Evolutionary conservation across 2,329 filamentous ascomycete genomes (phyloP).

Genomic region (Talaromyces sp.): DNA sequence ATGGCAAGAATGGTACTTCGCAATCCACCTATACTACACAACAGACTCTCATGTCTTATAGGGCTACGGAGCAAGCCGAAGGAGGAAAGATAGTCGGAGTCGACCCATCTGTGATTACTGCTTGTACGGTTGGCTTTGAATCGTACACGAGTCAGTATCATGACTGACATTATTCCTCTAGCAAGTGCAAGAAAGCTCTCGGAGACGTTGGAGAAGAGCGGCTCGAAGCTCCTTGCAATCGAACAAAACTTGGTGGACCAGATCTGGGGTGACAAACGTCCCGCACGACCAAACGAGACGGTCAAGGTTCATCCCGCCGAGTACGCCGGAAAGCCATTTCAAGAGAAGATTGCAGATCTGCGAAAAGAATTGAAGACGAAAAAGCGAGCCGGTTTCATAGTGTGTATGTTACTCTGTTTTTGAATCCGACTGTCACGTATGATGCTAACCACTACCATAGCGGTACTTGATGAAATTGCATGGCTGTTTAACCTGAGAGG

Average conservation of each 20-base stretch:
- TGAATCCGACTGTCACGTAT: background rate
- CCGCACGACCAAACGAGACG: conserved; percentile 70
- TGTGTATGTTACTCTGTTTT: conserved; percentile 52
- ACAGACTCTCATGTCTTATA: conserved; percentile 28
- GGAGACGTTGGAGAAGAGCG: conserved; percentile 84
- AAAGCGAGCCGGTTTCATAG: conserved; percentile 79
- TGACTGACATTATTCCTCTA: conserved; percentile 24
- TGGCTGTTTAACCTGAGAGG: conserved; percentile 98
- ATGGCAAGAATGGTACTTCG: conserved; percentile 85
- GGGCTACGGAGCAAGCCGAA: conserved; percentile 75
- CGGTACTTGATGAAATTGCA: conserved; percentile 92
- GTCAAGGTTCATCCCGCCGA: conserved; percentile 69
- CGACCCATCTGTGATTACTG: conserved; percentile 83
- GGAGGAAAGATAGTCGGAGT: conserved; percentile 87
- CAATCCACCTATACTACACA: background rate
- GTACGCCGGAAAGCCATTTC: conserved; percentile 78
- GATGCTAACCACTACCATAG: conserved; percentile 28
- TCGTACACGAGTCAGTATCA: background rate
- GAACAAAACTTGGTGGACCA: conserved; percentile 83
- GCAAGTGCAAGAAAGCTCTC: conserved; percentile 71
- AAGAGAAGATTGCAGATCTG: conserved; percentile 78
- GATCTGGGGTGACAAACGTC: conserved; percentile 77
- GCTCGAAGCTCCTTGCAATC: conserved; percentile 71
- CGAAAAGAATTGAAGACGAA: conserved; percentile 91
- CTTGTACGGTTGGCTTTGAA: conserved; percentile 41